These are phyloP conservation scores for Sclerotiophoma versabilis DNA, from an alignment of 2,329 filamentous ascomycete genomes.

Conservation along the genomic window DNA sequence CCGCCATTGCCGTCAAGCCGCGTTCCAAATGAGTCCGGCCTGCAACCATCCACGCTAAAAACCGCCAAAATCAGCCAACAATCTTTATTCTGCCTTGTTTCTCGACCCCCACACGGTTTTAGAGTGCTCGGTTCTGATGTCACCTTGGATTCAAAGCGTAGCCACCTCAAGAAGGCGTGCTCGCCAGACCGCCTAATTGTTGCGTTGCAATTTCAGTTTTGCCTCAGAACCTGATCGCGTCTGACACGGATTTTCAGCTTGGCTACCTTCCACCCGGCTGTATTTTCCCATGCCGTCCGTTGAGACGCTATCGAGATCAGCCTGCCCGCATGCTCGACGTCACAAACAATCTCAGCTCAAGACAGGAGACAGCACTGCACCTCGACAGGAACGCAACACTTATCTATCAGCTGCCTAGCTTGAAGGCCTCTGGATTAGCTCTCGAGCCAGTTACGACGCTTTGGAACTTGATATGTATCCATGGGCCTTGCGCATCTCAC, in stretches of 20 bases:
- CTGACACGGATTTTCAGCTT: conserved; percentile 5
- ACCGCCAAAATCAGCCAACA: background rate
- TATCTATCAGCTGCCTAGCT: background rate
- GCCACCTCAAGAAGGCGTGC: conserved; percentile 15
- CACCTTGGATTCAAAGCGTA: conserved; percentile 2
- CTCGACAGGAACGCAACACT: background rate
- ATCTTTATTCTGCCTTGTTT: conserved; percentile 12
- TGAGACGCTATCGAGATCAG: background rate
- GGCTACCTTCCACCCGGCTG: background rate
- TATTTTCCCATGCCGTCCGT: background rate
- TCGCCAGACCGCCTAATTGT: conserved; percentile 10
- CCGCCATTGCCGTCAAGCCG: conserved; percentile 17
- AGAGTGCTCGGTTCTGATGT: conserved; percentile 13
- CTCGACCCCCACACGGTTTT: conserved; percentile 10
- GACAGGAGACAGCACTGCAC: background rate
- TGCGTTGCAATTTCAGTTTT: conserved; percentile 3
- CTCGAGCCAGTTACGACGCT: background rate
- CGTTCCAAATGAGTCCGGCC: conserved; percentile 13
- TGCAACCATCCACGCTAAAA: conserved; percentile 6
- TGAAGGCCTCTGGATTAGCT: background rate
- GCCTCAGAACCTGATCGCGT: background rate
- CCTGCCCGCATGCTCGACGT: background rate
- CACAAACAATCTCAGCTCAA: background rate
- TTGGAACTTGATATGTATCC: background rate
- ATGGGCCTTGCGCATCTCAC: background rate